A percentile compares a stretch with the other conserved stretches of the same genome.
These are phyloP conservation scores for Plectranthus barbatus DNA, from an alignment of 257 asterid species.

Conservation along the genomic window DNA sequence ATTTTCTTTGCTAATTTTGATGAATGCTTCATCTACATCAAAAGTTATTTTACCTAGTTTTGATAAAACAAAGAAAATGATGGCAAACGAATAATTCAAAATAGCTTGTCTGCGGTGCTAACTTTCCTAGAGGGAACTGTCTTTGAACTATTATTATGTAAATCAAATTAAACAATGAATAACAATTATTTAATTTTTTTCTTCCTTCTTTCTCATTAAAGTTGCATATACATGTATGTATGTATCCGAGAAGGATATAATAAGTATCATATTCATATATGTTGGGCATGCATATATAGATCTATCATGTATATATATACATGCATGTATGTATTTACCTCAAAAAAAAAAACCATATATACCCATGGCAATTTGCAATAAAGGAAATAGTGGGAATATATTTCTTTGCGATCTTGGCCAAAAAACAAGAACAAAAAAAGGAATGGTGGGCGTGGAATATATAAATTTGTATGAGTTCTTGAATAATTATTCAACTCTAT, in stretches of 20 bases:
- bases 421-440: slow-evolving; percentile 12
- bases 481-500: not conserved
- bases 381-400: slow-evolving; percentile 15
- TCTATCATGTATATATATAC: not conserved
- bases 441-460: slow-evolving; percentile 4
- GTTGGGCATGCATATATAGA: not conserved
- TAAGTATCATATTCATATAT: too few relatives aligned
- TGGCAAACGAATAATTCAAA: slow-evolving; percentile 20
- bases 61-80: slow-evolving; percentile 22
- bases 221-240: not conserved
- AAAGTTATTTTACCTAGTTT: slow-evolving; percentile 22
- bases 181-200: too few relatives aligned
- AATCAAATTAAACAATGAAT: not conserved
- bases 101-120: slow-evolving; percentile 8
- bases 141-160: not conserved
- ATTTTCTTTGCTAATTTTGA: too few relatives aligned
- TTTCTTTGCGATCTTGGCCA: slow-evolving; percentile 5
- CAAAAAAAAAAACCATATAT: too few relatives aligned
- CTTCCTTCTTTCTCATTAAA: too few relatives aligned
- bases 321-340: not conserved
- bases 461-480: not conserved
- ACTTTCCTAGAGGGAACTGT: slow-evolving; percentile 17
- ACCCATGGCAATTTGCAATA: not conserved
- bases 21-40: slow-evolving; percentile 4
- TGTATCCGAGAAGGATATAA: too few relatives aligned